Evolutionary conservation across 1,284 basidiomycete genomes (phyloP), one percentile per base, ranked within the genome.

Genomic region (Kwoniella shivajii): DNA sequence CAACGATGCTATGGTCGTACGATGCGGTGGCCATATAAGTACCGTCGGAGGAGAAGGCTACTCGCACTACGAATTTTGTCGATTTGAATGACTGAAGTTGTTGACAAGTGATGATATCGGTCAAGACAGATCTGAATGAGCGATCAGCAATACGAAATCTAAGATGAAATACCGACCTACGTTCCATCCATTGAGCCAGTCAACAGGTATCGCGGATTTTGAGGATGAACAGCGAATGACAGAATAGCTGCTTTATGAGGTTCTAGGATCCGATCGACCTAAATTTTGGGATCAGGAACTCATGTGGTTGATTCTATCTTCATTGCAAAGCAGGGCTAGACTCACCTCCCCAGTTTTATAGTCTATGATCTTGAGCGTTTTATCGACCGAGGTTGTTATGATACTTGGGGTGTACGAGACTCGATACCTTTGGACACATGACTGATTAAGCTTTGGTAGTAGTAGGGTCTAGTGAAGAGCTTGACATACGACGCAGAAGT

Each of bases 341-440:
- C 72, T 33, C 47, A 79, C 76, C 61, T 90, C 84, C 38, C 92
- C 92, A 0, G 88, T 88, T 1, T 84, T 84, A 36, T 88, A 81
- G 76, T 94, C 88, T 2, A 87, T 85, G 39, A 89, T 82, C 56
- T 79, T 80, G 41, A 96, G 80, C 0, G 86, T 86, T 74, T 89
- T 88, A 81, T 96, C 93, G 2, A 91, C 90, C 0, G 88, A 87
- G 34, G 89, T 88, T 20, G 87, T 87, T 71, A 94, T 87, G 37
- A 96, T 79, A 18, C 66, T 64, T 10, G 43, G 34, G 1, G 44
- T 52, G 14, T 57, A 66, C 0, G 30, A 22, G 2, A 67, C 59
- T 3, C 45, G 54, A 33, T 78, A 77, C 22, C 69, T 69, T 2
- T 16, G 0, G 11, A n/a, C 18, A 20, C 10, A 50, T 44, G 20